phyloP scores from a whole-genome alignment of 176 grass and related monocot genomes.

The Guadua angustifolia region DNA sequence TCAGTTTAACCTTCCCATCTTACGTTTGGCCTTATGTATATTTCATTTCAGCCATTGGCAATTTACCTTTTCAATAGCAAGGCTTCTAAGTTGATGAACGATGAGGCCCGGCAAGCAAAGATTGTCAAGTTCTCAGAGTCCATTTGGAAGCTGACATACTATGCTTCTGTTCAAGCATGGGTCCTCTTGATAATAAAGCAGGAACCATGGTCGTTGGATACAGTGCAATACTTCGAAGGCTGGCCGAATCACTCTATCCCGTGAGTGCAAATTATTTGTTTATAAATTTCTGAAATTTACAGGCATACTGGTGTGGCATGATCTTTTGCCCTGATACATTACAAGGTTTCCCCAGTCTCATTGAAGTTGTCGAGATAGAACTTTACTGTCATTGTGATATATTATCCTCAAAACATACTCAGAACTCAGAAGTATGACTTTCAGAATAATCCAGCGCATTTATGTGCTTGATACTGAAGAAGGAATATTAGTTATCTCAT shows the following conservation, averaged over 20 bases:
- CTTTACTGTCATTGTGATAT: neutral
- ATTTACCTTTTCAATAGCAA: constrained; percentile 61
- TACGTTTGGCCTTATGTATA: constrained; percentile 21
- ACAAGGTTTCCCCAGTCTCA: neutral
- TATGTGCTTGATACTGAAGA: neutral
- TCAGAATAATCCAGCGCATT: constrained; percentile 2
- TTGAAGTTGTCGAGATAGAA: neutral
- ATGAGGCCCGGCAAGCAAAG: constrained; percentile 68
- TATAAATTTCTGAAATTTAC: neutral
- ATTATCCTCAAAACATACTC: constrained; percentile 23
- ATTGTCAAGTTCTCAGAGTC: constrained; percentile 91
- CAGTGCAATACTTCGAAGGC: constrained; percentile 70
- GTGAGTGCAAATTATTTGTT: constrained; percentile 55
- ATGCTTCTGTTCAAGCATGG: constrained; percentile 82
- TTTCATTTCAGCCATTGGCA: constrained; percentile 84
- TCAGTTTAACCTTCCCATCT: constrained; percentile 2
- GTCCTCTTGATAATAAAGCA: constrained; percentile 80
- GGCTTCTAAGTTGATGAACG: constrained; percentile 61
- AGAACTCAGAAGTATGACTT: neutral
- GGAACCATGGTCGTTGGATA: constrained; percentile 87
- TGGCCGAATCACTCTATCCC: constrained; percentile 84
- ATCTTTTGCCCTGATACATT: neutral
- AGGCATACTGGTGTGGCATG: neutral
- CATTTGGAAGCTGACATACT: constrained; percentile 98
- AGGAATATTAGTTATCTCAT: neutral